Evolutionary conservation across 2,329 filamentous ascomycete genomes (phyloP).

Genomic region (Ceratocystis harringtonii): DNA sequence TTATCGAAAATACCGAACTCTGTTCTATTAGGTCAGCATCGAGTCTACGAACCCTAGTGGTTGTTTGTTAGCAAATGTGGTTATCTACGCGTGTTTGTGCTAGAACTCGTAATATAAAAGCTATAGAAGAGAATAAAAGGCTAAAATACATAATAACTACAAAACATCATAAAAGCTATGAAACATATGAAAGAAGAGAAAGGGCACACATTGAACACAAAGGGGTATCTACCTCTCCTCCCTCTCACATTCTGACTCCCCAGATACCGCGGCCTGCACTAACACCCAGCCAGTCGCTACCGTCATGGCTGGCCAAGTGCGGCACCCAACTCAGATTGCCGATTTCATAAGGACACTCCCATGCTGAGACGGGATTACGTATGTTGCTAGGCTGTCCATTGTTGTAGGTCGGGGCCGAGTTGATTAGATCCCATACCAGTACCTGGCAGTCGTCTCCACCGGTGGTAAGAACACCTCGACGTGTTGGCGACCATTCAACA

Average conservation of each 20-base stretch:
- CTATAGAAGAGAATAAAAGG: conserved; percentile 4
- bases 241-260: conserved; percentile 41
- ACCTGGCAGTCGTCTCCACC: conserved; percentile 87
- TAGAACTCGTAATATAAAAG: background rate
- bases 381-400: conserved; percentile 43
- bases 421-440: conserved; percentile 84
- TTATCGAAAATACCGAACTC: too few species aligned
- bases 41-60: too few species aligned
- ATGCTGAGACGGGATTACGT: conserved; percentile 57
- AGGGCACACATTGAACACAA: background rate
- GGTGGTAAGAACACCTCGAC: conserved; percentile 76
- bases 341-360: conserved; percentile 78
- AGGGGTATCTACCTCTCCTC: background rate
- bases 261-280: conserved; percentile 68
- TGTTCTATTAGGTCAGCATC: too few species aligned
- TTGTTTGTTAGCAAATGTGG: too few species aligned
- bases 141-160: background rate
- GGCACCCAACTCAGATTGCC: conserved; percentile 77
- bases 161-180: conserved; percentile 1
- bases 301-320: conserved; percentile 49
- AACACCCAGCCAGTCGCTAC: conserved; percentile 72
- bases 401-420: conserved; percentile 35
- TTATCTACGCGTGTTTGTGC: background rate
- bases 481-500: conserved; percentile 85
- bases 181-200: conserved; percentile 7